Conservation (phyloP, 495 filamentous ascomycete species). For the Penicillium nucicola region DNA sequence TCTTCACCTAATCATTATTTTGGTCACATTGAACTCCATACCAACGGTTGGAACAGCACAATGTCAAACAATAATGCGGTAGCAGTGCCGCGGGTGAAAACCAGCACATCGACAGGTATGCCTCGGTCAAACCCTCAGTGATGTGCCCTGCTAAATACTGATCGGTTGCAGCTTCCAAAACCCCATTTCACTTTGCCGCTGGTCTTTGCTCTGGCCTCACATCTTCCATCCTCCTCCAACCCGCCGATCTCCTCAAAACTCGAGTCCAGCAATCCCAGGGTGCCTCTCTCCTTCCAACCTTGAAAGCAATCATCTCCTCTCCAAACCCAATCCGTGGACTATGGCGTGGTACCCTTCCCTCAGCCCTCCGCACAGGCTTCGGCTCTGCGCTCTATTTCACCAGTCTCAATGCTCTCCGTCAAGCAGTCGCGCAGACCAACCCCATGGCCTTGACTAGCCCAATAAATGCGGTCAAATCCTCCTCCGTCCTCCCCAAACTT, state of each 20-base stretch:
- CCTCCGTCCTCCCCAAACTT: slow-evolving; percentile 78
- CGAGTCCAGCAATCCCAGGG: slow-evolving; percentile 71
- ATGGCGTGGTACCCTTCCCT: slow-evolving; percentile 93
- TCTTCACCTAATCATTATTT: neutral
- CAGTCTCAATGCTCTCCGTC: slow-evolving; percentile 76
- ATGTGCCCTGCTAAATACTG: neutral
- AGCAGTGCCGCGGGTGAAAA: slow-evolving; percentile 32
- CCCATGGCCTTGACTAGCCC: slow-evolving; percentile 21
- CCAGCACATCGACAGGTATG: slow-evolving; percentile 31
- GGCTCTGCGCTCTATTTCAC: slow-evolving; percentile 95
- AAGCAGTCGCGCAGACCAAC: slow-evolving; percentile 54
- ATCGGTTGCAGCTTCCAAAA: slow-evolving; percentile 38
- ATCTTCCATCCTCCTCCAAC: slow-evolving; percentile 87
- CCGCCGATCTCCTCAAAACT: slow-evolving; percentile 93
- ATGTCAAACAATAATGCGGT: slow-evolving; percentile 40
- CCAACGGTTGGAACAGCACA: slow-evolving; percentile 1
- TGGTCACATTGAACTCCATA: neutral
- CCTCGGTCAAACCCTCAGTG: neutral
- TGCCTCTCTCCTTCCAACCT: slow-evolving; percentile 62
- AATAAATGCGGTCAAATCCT: slow-evolving; percentile 37
- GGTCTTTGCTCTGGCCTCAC: slow-evolving; percentile 83
- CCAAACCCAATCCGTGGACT: slow-evolving; percentile 66
- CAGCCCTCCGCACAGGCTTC: slow-evolving; percentile 85
- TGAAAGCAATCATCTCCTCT: slow-evolving; percentile 64
- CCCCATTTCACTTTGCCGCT: slow-evolving; percentile 79